Conservation (phyloP, 305 asterid genomes). For the Fraxinus xanthoxyloides region DNA sequence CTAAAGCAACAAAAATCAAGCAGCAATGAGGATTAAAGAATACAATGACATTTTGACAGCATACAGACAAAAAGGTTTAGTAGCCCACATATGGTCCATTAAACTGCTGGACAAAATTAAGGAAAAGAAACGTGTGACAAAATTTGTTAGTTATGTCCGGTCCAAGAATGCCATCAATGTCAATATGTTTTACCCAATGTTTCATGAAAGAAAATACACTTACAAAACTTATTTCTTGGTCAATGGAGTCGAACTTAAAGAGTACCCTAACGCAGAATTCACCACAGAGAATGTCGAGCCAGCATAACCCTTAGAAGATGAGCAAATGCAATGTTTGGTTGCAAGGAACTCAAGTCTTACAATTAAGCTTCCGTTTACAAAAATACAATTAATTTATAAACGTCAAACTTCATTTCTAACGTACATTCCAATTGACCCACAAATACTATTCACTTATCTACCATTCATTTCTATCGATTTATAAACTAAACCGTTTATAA, state of each 20-base stretch:
- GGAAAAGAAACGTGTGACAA: background rate
- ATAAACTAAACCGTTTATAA: background rate
- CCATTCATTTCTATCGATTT: background rate
- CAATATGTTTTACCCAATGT: background rate
- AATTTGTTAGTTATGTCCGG: background rate
- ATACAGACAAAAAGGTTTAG: background rate
- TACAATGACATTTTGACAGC: background rate
- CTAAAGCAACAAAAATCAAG: background rate
- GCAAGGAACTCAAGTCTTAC: background rate
- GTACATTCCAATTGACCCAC: background rate
- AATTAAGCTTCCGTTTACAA: background rate
- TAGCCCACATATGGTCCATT: background rate
- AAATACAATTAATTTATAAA: no score
- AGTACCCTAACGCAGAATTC: background rate
- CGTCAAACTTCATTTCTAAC: background rate
- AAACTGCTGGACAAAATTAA: background rate
- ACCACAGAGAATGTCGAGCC: background rate
- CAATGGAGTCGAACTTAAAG: background rate
- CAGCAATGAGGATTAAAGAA: background rate
- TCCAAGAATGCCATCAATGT: background rate
- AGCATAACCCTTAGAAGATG: background rate
- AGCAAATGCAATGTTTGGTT: background rate
- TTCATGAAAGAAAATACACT: background rate
- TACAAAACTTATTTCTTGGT: background rate
- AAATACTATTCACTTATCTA: background rate